Base-by-base conservation (phyloP, 2,329 filamentous ascomycete species). In the Clonostachys byssicola region DNA sequence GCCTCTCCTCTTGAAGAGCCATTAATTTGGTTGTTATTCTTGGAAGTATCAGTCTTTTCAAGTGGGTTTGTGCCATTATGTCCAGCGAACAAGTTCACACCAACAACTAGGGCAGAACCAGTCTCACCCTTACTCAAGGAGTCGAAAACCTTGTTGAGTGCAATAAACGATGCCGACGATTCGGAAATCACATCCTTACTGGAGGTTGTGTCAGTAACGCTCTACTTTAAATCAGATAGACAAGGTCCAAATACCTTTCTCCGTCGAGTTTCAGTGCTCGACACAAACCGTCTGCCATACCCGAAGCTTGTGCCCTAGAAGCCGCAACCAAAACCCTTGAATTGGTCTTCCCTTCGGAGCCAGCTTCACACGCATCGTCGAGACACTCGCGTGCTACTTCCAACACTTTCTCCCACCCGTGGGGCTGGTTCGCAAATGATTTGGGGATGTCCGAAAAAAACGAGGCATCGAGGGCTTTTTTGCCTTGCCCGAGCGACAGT, bases 1-100 rank as follows among this genome's bases (percentile, higher is more conserved):
- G 68, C 75, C 49, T 79, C 75, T 2, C 69, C 74, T 10, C 73
- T 60, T 0, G 61, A 70, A 46, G 76, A 79, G 1, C 75, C 76
- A 44, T 73, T 58, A 1, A 70, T 75, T 6, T 54, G 50, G 8
- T 60, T 55, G 38, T 72, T 69, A 42, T 60, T 33, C 58, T 52
- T 47, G 55, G 60, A 1, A 46, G 51, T 6, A 56, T 56, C 13
- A 49, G 49, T 2, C 61, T 54, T 2, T 56, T 58, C 5, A 66
- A 54, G 1, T 61, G 50, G 7, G 57, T 54, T 34, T 58, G 44
- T 16, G 56, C 53, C 5, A 54, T 40, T 54, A 61, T 51, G 35
- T 49, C 48, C 1, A 54, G 52, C 8, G 10, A 48, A 40, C 10
- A 48, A 12, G 39, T 39, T 39, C 5, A 39, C 23, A 7, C 47